Conservation (phyloP, 2,329 filamentous ascomycete species). For the Hymenoscyphus repandus region DNA sequence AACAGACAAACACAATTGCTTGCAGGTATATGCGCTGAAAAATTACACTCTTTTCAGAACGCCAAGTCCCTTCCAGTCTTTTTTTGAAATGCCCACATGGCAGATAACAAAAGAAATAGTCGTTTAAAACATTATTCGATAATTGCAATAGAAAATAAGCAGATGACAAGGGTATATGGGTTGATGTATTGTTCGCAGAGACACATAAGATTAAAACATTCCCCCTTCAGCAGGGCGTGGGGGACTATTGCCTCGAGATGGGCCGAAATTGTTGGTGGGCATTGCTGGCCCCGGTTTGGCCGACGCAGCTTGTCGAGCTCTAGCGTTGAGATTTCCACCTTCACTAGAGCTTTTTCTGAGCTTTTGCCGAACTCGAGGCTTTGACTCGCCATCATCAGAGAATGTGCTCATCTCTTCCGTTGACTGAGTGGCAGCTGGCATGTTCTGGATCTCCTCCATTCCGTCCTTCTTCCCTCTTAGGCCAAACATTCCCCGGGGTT, state of each 20-base stretch:
- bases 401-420: slow-evolving; percentile 31
- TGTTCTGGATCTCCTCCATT: slow-evolving; percentile 15
- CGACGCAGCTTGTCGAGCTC: slow-evolving; percentile 22
- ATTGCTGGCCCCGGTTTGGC: slow-evolving; percentile 27
- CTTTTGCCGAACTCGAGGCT: slow-evolving; percentile 20
- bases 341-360: slow-evolving; percentile 30
- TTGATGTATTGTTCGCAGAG: slow-evolving; percentile 7
- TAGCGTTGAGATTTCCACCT: slow-evolving; percentile 28
- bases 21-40: not conserved
- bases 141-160: slow-evolving; percentile 10
- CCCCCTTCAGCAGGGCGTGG: slow-evolving; percentile 22
- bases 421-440: slow-evolving; percentile 27
- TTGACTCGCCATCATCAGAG: slow-evolving; percentile 29
- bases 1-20: not conserved
- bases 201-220: slow-evolving; percentile 26
- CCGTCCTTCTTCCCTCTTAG: slow-evolving; percentile 21
- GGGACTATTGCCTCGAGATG: slow-evolving; percentile 14
- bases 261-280: slow-evolving; percentile 16
- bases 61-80: slow-evolving; percentile 19
- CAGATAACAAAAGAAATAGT: slow-evolving; percentile 19
- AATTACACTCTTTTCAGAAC: slow-evolving; percentile 14
- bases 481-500: slow-evolving; percentile 30
- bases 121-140: slow-evolving; percentile 26
- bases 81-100: slow-evolving; percentile 19
- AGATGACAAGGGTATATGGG: slow-evolving; percentile 21